Conservation (phyloP, 106 monocot genomes). For the Acanthochlamys bracteata region DNA sequence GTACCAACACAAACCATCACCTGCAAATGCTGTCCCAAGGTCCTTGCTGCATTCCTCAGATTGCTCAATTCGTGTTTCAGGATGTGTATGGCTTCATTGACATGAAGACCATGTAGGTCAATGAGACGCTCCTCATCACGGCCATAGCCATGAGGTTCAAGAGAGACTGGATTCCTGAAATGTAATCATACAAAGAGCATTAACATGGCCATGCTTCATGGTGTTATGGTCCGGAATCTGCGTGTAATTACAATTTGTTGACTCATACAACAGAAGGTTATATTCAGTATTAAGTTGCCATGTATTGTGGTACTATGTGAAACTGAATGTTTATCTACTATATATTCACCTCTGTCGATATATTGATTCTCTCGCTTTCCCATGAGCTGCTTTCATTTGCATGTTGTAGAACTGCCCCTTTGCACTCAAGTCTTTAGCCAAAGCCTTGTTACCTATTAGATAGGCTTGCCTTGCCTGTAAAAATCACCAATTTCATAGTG, state of each 20-base stretch:
- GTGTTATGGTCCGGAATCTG: no score
- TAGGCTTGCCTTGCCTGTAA: conserved; percentile 78
- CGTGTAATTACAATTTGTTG: no score
- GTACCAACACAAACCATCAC: conserved; percentile 81
- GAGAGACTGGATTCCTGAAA: conserved; percentile 39
- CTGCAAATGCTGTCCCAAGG: conserved; percentile 48
- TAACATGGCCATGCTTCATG: background rate
- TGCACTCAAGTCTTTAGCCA: conserved; percentile 75
- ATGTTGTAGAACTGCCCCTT: conserved; percentile 79
- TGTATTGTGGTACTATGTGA: background rate
- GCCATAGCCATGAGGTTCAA: conserved; percentile 27
- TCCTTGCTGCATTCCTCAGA: conserved; percentile 48
- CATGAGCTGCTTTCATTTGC: conserved; percentile 87
- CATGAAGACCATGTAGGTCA: conserved; percentile 84
- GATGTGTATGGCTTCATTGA: conserved; percentile 77
- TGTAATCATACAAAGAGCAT: background rate
- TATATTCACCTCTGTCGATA: conserved; percentile 59
- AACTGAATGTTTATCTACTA: background rate
- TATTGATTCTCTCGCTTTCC: conserved; percentile 72
- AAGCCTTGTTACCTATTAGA: conserved; percentile 70
- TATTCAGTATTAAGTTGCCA: no score
- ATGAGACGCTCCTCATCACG: conserved; percentile 60
- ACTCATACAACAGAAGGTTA: no score
- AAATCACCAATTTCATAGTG: background rate
- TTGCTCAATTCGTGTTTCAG: conserved; percentile 63